Base-by-base conservation (phyloP, 1,284 basidiomycete genomes). In the Exobasidium rhododendri region DNA sequence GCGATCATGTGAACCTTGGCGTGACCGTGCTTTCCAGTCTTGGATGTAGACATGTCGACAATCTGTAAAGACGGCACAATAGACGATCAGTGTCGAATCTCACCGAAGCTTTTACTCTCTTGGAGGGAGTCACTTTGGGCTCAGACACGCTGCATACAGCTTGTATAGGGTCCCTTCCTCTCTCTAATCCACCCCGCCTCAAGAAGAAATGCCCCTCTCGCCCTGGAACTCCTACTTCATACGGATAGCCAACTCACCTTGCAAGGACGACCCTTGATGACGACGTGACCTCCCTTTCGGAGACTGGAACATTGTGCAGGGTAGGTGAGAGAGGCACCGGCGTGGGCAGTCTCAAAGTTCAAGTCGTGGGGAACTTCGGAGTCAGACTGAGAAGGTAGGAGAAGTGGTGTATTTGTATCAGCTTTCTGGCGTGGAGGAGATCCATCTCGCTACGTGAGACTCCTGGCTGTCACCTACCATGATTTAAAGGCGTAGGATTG, bases 1-100 rank as follows among this genome's bases (percentile, higher is more conserved):
- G 88, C 96, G 79, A 97, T 87, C 74, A 98, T 86, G 84, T 98
- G 92, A 81, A 97, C 94, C 85, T 98, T 98, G 83, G 96, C 94
- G 86, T 98, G 96, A 80, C 94, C 94, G 86, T 97, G 94, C 88
- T 82, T 82, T 57, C 92, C 93, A 59, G 92, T 96, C 87, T 98
- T 98, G 81, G 94, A 98, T 84, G 96, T 98, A 70, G 94, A 97
- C 94, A 98, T 98, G 77, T 83, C 78, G 62, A 78, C 65, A 62
- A 79, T 78, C 76, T 75, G 64, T 24, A 26, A 13, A 20, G n/a
- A n/a, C n/a, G n/a, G n/a, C n/a, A n/a, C n/a, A n/a, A n/a, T n/a
- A n/a, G n/a, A n/a, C n/a, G n/a, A n/a, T n/a, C n/a, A 26, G 29
- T 11, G 28, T 10, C 50, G 24, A 28, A 10, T 35, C n/a, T n/a